Conservation (phyloP, 2,329 filamentous ascomycete genomes). For the Ustulina deusta region DNA sequence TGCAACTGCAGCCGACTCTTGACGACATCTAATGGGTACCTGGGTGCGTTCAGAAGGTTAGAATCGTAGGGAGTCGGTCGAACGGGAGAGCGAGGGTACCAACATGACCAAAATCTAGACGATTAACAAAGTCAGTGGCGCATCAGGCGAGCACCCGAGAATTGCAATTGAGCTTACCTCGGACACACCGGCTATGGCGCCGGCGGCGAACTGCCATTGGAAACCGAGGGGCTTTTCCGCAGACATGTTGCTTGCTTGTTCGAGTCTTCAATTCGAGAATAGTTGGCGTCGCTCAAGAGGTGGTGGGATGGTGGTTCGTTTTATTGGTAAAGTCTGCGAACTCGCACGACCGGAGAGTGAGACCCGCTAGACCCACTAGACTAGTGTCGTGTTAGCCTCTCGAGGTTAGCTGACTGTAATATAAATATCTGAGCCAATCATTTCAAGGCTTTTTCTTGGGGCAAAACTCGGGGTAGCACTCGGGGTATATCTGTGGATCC, state of each 20-base stretch:
- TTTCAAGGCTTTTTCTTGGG: not conserved
- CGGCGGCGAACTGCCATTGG: conserved; percentile 56
- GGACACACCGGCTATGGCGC: conserved; percentile 96
- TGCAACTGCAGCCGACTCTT: conserved; percentile 98
- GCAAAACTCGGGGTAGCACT: conserved; percentile 1
- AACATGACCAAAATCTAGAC: conserved; percentile 88
- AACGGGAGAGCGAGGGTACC: conserved; percentile 48
- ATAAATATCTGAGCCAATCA: conserved; percentile 18
- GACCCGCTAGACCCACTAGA: conserved; percentile 19
- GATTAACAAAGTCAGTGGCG: conserved; percentile 39
- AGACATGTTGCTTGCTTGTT: conserved; percentile 35
- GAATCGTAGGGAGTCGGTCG: conserved; percentile 36
- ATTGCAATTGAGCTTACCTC: conserved; percentile 73
- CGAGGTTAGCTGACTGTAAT: conserved; percentile 6
- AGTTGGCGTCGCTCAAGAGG: conserved; percentile 36
- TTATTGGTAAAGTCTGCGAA: conserved; percentile 37
- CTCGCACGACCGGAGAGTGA: conserved; percentile 27
- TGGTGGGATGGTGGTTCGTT: conserved; percentile 31
- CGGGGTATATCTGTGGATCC: conserved; percentile 5
- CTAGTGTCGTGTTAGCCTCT: conserved; percentile 5
- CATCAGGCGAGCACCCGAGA: not conserved
- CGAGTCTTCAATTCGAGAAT: conserved; percentile 34
- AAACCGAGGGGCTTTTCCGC: conserved; percentile 44
- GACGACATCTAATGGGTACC: conserved; percentile 98
- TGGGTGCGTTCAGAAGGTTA: conserved; percentile 56